These are phyloP conservation scores for Gardenia jasminoides DNA, from an alignment of 257 asterid genomes.

Conservation along the genomic window DNA sequence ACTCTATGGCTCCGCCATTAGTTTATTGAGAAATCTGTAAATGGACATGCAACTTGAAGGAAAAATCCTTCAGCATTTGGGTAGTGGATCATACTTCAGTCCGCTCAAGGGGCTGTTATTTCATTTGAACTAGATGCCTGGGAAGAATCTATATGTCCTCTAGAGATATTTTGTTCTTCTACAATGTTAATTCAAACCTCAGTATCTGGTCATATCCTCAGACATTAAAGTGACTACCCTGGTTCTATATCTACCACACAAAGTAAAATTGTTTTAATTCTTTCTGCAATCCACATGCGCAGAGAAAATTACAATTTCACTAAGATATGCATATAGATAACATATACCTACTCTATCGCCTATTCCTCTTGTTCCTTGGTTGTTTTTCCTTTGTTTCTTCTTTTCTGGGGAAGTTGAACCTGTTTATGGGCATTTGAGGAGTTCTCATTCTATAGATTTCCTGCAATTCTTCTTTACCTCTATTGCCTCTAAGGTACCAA, in stretches of 20 bases:
- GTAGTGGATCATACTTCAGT: neutral
- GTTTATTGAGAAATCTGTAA: neutral
- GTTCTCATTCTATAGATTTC: neutral
- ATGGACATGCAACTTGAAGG: neutral
- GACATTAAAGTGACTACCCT: neutral
- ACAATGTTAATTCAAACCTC: neutral
- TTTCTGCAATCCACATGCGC: neutral
- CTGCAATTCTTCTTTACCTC: conserved; percentile 6
- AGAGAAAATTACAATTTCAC: neutral
- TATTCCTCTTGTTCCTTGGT: neutral
- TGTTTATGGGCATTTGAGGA: neutral
- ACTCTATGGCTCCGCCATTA: neutral
- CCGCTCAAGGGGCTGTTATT: neutral
- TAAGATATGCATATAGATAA: neutral
- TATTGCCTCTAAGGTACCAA: conserved; percentile 7
- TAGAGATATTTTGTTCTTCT: neutral
- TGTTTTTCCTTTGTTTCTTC: neutral
- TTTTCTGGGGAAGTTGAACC: neutral
- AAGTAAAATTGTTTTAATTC: neutral
- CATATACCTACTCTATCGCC: neutral
- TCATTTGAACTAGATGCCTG: neutral
- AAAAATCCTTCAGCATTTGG: neutral
- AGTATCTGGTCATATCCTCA: neutral
- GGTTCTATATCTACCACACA: neutral
- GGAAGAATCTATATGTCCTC: neutral